A percentile compares a stretch with the other conserved stretches of the same genome.
Conservation (phyloP, 495 filamentous ascomycete genomes). For the Xylaria intraflava region DNA sequence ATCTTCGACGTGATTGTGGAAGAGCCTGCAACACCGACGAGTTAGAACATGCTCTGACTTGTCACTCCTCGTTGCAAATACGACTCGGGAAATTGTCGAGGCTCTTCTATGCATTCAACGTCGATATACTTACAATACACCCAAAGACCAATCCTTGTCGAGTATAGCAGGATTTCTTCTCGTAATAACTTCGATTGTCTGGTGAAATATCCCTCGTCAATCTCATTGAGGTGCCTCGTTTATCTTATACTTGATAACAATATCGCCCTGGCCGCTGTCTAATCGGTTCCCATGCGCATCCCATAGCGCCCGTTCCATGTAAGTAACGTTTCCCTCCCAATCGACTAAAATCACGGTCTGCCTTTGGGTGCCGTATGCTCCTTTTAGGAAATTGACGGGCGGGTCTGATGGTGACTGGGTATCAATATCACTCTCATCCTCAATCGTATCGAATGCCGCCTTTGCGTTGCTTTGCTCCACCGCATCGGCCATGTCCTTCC, state of each 20-base stretch:
- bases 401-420: slow-evolving; percentile 14
- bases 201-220: neutral
- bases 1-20: too few species aligned
- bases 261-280: slow-evolving; percentile 53
- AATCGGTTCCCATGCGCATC: slow-evolving; percentile 59
- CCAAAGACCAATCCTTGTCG: neutral
- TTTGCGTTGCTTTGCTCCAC: slow-evolving; percentile 42
- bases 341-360: slow-evolving; percentile 82
- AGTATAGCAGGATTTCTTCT: neutral
- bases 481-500: slow-evolving; percentile 46
- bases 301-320: slow-evolving; percentile 77
- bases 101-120: too few species aligned
- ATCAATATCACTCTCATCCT: slow-evolving; percentile 23
- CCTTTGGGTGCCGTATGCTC: slow-evolving; percentile 85
- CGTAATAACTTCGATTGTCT: neutral
- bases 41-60: too few species aligned
- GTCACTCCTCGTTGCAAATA: too few species aligned
- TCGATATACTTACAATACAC: neutral
- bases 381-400: slow-evolving; percentile 41
- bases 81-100: too few species aligned
- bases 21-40: too few species aligned
- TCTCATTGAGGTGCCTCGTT: slow-evolving; percentile 36
- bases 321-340: slow-evolving; percentile 67
- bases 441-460: slow-evolving; percentile 22
- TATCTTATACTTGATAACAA: slow-evolving; percentile 57